Conservation (phyloP, 139 green algal species). For the Picochlorum sp. region DNA sequence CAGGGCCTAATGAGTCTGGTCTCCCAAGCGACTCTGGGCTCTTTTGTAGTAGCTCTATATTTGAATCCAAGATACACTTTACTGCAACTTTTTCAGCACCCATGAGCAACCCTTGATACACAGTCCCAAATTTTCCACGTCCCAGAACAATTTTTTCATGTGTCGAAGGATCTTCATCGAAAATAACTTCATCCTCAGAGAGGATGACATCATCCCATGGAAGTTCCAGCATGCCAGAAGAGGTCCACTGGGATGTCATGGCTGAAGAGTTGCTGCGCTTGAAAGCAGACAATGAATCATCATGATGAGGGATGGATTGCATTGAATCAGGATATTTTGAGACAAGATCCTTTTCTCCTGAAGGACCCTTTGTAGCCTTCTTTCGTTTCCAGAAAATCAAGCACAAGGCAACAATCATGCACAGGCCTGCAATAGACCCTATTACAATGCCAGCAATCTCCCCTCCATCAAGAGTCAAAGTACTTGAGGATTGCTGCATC, state of each 20-base stretch:
- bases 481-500: too few species aligned
- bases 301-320: too few species aligned
- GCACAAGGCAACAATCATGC: background rate
- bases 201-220: background rate
- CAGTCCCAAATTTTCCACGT: conserved; percentile 4
- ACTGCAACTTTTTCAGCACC: conserved; percentile 6
- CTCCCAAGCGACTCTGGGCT: background rate
- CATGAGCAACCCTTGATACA: conserved; percentile 4
- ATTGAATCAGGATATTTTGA: too few species aligned
- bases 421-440: background rate
- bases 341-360: background rate
- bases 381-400: background rate
- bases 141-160: background rate
- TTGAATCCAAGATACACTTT: background rate
- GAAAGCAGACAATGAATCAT: too few species aligned
- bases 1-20: too few species aligned
- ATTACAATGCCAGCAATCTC: background rate
- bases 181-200: background rate
- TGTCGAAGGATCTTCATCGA: background rate
- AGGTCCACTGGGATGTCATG: background rate
- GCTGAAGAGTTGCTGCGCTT: background rate
- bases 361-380: background rate
- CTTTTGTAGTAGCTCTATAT: background rate
- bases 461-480: background rate
- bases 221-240: background rate